Base-by-base conservation (phyloP, 1,284 basidiomycete species). In the Agroathelia rolfsii region DNA sequence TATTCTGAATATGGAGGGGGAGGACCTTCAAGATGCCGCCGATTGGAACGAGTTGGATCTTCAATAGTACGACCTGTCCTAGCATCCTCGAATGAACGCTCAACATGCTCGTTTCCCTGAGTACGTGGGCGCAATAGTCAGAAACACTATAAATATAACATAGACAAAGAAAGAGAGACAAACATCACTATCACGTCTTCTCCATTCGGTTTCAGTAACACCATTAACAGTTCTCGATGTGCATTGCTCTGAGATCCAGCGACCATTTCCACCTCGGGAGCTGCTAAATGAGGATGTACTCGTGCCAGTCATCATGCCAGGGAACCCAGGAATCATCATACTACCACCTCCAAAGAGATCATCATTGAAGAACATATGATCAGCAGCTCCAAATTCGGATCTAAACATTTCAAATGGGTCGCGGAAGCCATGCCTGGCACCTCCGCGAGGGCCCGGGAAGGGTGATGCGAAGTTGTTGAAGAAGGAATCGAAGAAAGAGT, bases 331-430 rank as follows among this genome's bases (percentile, higher is more conserved):
- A 40, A 41, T 25, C 3, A 35, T 40, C 12, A 24, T 34, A 11
- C 13, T 38, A 6, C 18, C 20, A 22, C 22, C 12, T 31, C 28
- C 14, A 40, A 35, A 6, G 33, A 36, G 18, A 5, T 20, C 7
- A 10, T 12, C 28, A 31, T 27, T 30, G 37, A 48, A 60, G 48
- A 60, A 55, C 18, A 54, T 43, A 41, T 44, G 51, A 24, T 51
- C 50, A 7, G 63, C 40, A 32, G 72, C 65, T 16, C 69, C 66
- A 38, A 84, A 82, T 34, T 82, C 69, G 5, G 67, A 62, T 40
- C 81, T 64, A 53, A 85, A 85, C 18, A 84, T 53, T 18, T 62
- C 58, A 48, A 83, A 84, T 2, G 82, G 83, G 48, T 86, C 79
- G 1, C 72, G 74, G 56, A 82, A 84, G 12, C 45, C 49, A 20